A percentile compares a stretch with the other conserved stretches of the same genome.
Evolutionary conservation across 352 stramenopile species (phyloP).

Genomic region (Plasmopara muralis): DNA sequence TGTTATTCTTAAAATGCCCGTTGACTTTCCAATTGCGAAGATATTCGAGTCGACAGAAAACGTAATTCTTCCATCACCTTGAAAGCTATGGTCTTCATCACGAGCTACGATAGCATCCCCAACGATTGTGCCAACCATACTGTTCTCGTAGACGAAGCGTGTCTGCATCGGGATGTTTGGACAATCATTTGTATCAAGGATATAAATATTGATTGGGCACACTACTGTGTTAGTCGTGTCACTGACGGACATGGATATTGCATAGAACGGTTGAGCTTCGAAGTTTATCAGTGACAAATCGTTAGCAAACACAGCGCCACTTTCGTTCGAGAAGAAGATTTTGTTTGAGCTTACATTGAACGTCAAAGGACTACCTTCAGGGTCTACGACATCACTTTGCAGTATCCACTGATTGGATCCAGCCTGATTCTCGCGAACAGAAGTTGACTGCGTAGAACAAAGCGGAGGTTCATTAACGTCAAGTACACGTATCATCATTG

Average conservation of each 20-base stretch:
- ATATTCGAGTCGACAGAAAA: conserved; percentile 15
- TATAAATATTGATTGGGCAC: conserved; percentile 24
- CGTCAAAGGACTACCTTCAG: conserved; percentile 9
- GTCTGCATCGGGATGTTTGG: conserved; percentile 25
- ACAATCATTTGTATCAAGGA: conserved; percentile 50
- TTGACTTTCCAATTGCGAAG: conserved; percentile 14
- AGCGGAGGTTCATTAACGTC: conserved; percentile 44
- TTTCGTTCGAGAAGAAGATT: conserved; percentile 18
- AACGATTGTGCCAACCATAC: conserved; percentile 17
- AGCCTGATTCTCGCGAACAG: conserved; percentile 31
- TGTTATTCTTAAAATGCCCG: conserved; percentile 6
- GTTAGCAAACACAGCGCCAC: conserved; percentile 15
- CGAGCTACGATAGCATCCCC: conserved; percentile 13
- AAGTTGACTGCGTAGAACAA: conserved; percentile 18
- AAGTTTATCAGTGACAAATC: conserved; percentile 16
- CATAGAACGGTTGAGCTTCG: conserved; percentile 13
- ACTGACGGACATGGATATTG: conserved; percentile 10
- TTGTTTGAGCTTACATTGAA: conserved; percentile 7
- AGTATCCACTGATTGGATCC: conserved; percentile 15
- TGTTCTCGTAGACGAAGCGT: conserved; percentile 40
- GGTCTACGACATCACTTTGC: conserved; percentile 14
- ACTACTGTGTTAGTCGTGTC: conserved; percentile 20
- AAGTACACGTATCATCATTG: conserved; percentile 28
- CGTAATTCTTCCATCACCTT: conserved; percentile 6
- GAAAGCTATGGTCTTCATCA: conserved; percentile 20